These are phyloP conservation scores for Salix caprea DNA, from an alignment of 345 rosid genomes.

Conservation along the genomic window DNA sequence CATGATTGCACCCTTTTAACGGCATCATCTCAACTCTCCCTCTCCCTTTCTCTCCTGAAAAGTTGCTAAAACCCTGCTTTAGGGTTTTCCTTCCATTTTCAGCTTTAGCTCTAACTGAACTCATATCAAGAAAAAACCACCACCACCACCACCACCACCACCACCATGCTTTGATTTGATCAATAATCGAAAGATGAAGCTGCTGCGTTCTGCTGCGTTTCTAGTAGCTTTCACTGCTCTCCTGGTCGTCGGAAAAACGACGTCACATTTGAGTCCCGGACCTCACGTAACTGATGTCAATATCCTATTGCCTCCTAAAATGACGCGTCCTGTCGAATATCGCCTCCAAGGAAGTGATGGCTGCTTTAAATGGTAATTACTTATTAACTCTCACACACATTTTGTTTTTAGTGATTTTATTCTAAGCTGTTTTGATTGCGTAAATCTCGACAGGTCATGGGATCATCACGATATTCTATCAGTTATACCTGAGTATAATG, in stretches of 20 bases:
- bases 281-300: constrained; percentile 93
- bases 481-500: constrained; percentile 77
- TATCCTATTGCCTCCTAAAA: constrained; percentile 82
- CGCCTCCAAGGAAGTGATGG: constrained; percentile 96
- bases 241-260: constrained; percentile 19
- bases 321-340: constrained; percentile 85
- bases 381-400: neutral
- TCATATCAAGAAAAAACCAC: neutral
- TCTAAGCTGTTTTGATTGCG: neutral
- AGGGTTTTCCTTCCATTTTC: constrained; percentile 9
- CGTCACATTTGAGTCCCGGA: constrained; percentile 49
- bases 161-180: too few species aligned
- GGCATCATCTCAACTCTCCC: neutral
- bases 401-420: neutral
- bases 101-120: neutral
- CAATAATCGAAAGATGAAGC: neutral
- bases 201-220: neutral
- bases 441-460: constrained; percentile 70
- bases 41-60: neutral
- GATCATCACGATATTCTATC: constrained; percentile 89
- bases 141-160: too few species aligned
- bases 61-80: constrained; percentile 14
- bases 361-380: constrained; percentile 81
- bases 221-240: constrained; percentile 16
- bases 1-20: neutral